Conservation (phyloP, 176 grass and related monocot genomes). For the Oryza meridionalis region DNA sequence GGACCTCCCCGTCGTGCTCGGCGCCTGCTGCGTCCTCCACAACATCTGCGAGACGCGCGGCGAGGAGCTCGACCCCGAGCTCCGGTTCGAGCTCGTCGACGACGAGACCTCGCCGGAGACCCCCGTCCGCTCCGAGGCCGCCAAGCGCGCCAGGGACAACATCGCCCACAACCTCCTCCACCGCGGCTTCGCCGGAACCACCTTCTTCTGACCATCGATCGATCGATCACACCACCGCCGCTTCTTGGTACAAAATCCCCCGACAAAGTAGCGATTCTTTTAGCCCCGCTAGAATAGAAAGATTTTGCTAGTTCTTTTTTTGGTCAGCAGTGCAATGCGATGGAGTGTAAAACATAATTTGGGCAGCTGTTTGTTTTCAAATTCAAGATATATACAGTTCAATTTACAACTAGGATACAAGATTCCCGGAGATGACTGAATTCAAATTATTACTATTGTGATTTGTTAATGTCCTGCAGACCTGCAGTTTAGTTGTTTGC, state of each 20-base stretch:
- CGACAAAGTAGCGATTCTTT: constrained; percentile 52
- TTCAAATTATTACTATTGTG: background rate
- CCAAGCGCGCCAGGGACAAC: constrained; percentile 67
- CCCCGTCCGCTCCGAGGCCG: constrained; percentile 53
- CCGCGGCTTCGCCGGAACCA: constrained; percentile 70
- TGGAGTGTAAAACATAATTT: constrained; percentile 32
- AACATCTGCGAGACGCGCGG: constrained; percentile 80
- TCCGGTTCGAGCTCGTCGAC: constrained; percentile 61
- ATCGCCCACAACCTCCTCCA: constrained; percentile 97
- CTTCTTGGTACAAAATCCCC: constrained; percentile 19
- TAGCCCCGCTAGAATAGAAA: constrained; percentile 48
- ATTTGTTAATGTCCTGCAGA: background rate
- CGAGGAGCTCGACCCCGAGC: constrained; percentile 68
- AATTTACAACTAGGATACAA: constrained; percentile 18
- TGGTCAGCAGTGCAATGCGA: background rate
- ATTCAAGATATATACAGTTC: constrained; percentile 12
- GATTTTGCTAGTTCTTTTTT: constrained; percentile 58
- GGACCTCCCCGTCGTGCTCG: constrained; percentile 91
- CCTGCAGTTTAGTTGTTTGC: background rate
- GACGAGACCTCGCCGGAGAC: constrained; percentile 80
- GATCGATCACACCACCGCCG: background rate
- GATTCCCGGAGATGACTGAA: background rate
- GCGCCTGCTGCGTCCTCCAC: constrained; percentile 93
- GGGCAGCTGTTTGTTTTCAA: constrained; percentile 13
- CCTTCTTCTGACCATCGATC: constrained; percentile 65